Percentiles rank a stretch among this genome's conserved stretches.
Evolutionary conservation across 2,329 filamentous ascomycete genomes (phyloP).

Genomic region (Pestalotiopsis sp.): DNA sequence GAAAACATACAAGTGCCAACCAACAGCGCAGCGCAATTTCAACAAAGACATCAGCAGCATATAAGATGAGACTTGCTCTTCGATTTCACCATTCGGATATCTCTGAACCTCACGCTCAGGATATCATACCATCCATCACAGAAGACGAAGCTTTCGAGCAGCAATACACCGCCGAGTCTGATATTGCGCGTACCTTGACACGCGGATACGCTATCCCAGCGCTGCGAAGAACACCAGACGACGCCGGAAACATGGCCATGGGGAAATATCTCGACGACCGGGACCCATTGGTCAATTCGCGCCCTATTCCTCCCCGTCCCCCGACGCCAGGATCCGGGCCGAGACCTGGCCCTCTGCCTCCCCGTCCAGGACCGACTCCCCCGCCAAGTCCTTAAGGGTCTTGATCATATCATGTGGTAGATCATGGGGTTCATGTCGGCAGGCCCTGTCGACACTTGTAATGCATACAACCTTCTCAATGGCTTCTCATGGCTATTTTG

Average conservation of each 20-base stretch:
- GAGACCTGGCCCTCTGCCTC: slow-evolving; percentile 26
- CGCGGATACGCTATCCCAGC: background rate
- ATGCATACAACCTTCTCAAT: background rate
- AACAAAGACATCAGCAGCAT: background rate
- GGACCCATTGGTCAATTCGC: slow-evolving; percentile 11
- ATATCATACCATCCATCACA: background rate
- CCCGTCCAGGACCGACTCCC: slow-evolving; percentile 29
- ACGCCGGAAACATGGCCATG: background rate
- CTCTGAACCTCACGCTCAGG: background rate
- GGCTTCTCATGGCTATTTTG: background rate
- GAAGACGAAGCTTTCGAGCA: background rate
- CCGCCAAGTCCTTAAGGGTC: slow-evolving; percentile 27
- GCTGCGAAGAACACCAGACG: background rate
- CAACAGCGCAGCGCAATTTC: background rate
- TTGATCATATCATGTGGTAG: background rate
- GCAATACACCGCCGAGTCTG: background rate
- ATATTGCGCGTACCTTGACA: background rate
- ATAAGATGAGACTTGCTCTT: background rate
- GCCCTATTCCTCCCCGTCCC: slow-evolving; percentile 29
- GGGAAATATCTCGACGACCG: background rate
- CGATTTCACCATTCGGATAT: background rate
- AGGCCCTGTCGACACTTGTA: background rate
- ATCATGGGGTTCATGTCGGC: background rate
- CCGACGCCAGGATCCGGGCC: slow-evolving; percentile 29
- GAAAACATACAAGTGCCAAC: no score